Evolutionary conservation across 1,284 basidiomycete species (phyloP).

Genomic region (Ceratobasidium sp.): DNA sequence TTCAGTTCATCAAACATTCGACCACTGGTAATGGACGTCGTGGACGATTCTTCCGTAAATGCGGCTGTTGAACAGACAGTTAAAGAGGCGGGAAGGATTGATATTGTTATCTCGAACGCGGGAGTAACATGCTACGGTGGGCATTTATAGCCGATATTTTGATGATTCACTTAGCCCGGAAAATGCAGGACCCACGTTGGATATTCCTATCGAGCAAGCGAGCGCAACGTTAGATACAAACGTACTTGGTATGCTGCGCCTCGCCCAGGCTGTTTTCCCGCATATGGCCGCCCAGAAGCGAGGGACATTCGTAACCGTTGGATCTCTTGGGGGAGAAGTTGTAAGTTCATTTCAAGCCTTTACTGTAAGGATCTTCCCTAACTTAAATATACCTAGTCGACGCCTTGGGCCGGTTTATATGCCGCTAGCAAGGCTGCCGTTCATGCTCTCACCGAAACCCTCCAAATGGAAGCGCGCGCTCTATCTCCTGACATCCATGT

Average conservation of each 20-base stretch:
- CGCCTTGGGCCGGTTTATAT: constrained; percentile 53
- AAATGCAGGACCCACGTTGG: constrained; percentile 53
- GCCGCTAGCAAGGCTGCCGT: constrained; percentile 52
- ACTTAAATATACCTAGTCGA: constrained; percentile 37
- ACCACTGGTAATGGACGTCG: constrained; percentile 67
- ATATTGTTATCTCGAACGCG: constrained; percentile 58
- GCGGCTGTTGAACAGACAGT: constrained; percentile 17
- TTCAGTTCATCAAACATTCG: constrained; percentile 62
- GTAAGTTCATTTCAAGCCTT: background rate
- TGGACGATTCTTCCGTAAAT: constrained; percentile 61
- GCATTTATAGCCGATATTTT: constrained; percentile 41
- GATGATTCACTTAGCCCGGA: constrained; percentile 44
- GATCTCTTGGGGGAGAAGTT: constrained; percentile 54
- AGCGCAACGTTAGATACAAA: constrained; percentile 53
- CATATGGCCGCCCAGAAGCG: constrained; percentile 55
- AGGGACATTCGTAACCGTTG: constrained; percentile 58
- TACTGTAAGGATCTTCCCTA: background rate
- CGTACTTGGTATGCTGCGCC: constrained; percentile 55
- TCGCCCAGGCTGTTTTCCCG: constrained; percentile 57
- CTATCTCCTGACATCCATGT: constrained; percentile 30
- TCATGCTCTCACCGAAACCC: constrained; percentile 50
- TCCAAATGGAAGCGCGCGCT: constrained; percentile 52
- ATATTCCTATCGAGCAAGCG: constrained; percentile 53
- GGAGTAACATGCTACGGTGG: constrained; percentile 48
- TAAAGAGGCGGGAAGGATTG: constrained; percentile 34